These are phyloP conservation scores for Anthostomella pinea DNA, from an alignment of 2,329 filamentous ascomycete species.

Conservation along the genomic window DNA sequence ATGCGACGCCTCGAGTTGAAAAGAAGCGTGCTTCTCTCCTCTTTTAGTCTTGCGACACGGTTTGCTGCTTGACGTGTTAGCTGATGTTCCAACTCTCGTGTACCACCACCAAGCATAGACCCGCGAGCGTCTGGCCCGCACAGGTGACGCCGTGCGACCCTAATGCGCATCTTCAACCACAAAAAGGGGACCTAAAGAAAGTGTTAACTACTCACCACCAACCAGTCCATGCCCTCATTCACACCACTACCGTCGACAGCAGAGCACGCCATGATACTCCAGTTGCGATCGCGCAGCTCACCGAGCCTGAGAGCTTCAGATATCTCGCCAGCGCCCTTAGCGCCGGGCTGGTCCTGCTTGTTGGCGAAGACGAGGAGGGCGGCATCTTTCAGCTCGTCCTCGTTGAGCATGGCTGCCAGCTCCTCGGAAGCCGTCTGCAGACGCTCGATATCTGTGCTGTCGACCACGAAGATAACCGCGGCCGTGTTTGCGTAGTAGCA, in stretches of 20 bases:
- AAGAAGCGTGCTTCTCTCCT: too few species aligned
- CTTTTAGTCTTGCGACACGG: constrained; percentile 41
- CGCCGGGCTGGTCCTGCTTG: constrained; percentile 97
- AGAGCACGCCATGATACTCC: constrained; percentile 97
- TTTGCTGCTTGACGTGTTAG: constrained; percentile 35
- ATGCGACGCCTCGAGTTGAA: too few species aligned
- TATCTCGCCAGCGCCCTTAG: constrained; percentile 94
- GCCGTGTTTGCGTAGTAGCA: constrained; percentile 99
- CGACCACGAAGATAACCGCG: constrained; percentile 97
- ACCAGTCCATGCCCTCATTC: constrained; percentile 98
- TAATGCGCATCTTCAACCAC: background rate
- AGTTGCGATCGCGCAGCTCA: constrained; percentile 92
- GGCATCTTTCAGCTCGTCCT: constrained; percentile 93
- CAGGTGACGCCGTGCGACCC: constrained; percentile 1
- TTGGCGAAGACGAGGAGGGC: constrained; percentile 94
- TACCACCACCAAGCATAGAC: too few species aligned
- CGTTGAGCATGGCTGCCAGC: constrained; percentile 89
- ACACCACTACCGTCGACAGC: constrained; percentile 94
- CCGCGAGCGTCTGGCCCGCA: too few species aligned
- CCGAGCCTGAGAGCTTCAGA: constrained; percentile 88
- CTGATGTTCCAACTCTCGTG: constrained; percentile 1
- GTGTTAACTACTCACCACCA: constrained; percentile 63
- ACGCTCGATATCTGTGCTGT: constrained; percentile 95
- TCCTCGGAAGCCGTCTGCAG: constrained; percentile 91
- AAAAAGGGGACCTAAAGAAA: background rate